Base-by-base conservation (phyloP, 768 basidiomycete genomes). In the Termitomyces heimii region DNA sequence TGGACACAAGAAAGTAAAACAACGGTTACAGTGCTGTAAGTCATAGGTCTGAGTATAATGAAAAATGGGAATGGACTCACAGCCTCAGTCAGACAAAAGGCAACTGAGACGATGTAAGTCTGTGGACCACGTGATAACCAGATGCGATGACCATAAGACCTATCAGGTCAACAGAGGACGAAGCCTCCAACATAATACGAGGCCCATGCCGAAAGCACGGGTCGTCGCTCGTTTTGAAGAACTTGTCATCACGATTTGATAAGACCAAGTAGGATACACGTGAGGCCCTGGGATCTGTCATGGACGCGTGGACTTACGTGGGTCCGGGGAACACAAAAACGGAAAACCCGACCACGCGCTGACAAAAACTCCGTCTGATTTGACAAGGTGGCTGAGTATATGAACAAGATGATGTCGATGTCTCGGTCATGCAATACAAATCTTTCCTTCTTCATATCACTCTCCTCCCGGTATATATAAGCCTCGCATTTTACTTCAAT, bases 391-490 rank as follows among this genome's bases (percentile, higher is more conserved):
- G 39, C 18, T 24, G 14, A 22, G 28, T 60, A 62, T 61, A 55
- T 54, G 57, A 59, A 44, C 57, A 54, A 39, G 20, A 58, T 60
- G 57, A 29, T 14, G 18, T 34, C 43, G 16, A 58, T 55, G 60
- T 54, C 66, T 70, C 63, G 53, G 65, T 70, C 70, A 77, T 76
- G 73, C 70, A 62, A 43, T 53, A 71, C 65, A 70, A 66, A 68
- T 68, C 63, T 54, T 62, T 63, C 34, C 61, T 68, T 32, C 61
- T 70, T 34, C 74, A 71, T 71, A 72, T 75, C 64, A 65, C 75
- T 42, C 65, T 72, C 29, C 47, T 75, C 46, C 74, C 72, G 7
- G 52, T 75, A 44, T 76, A 77, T 75, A 73, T 76, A 73, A 71
- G 66, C 67, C 65, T 75, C 55, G 71, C 72, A 28, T 18, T 72